A percentile compares a stretch with the other conserved stretches of the same genome.
Evolutionary conservation across 2,329 filamentous ascomycete species (phyloP).

Genomic region (Aspergillus sp.): DNA sequence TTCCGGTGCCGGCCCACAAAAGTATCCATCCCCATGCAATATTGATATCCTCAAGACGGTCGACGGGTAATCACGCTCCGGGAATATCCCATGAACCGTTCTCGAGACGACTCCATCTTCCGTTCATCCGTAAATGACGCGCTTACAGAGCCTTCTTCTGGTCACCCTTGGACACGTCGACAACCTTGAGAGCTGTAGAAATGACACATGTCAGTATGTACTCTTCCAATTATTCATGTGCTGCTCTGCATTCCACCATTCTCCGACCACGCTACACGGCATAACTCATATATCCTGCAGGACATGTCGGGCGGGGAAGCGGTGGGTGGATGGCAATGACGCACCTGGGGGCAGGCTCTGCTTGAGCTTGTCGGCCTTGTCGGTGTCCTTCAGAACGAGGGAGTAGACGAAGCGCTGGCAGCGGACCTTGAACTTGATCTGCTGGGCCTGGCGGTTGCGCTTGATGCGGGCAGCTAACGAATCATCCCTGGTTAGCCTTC

Average conservation of each 20-base stretch:
- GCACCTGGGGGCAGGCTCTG: constrained; percentile 96
- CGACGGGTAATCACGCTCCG: constrained; percentile 30
- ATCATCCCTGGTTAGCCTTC: constrained; percentile 1
- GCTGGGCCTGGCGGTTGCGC: constrained; percentile 86
- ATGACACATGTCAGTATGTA: constrained; percentile 22
- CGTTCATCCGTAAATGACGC: constrained; percentile 23
- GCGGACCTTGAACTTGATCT: constrained; percentile 99
- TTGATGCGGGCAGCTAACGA: constrained; percentile 82
- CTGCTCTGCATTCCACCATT: background rate
- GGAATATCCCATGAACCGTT: constrained; percentile 22
- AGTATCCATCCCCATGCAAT: constrained; percentile 27
- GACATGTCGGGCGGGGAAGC: background rate
- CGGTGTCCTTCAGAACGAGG: constrained; percentile 94
- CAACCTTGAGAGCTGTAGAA: constrained; percentile 44
- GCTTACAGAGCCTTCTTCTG: constrained; percentile 49
- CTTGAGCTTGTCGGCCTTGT: constrained; percentile 99
- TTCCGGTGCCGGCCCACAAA: constrained; percentile 34
- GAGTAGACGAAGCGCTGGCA: constrained; percentile 97
- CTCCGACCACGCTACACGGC: background rate
- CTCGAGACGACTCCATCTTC: constrained; percentile 24
- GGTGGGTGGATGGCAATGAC: constrained; percentile 40
- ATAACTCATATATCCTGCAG: background rate
- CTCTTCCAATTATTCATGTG: background rate
- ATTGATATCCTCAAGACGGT: constrained; percentile 26
- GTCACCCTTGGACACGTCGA: constrained; percentile 45